These are phyloP conservation scores for Pseudocercospora crystallina DNA, from an alignment of 2,329 filamentous ascomycete species.

Conservation along the genomic window DNA sequence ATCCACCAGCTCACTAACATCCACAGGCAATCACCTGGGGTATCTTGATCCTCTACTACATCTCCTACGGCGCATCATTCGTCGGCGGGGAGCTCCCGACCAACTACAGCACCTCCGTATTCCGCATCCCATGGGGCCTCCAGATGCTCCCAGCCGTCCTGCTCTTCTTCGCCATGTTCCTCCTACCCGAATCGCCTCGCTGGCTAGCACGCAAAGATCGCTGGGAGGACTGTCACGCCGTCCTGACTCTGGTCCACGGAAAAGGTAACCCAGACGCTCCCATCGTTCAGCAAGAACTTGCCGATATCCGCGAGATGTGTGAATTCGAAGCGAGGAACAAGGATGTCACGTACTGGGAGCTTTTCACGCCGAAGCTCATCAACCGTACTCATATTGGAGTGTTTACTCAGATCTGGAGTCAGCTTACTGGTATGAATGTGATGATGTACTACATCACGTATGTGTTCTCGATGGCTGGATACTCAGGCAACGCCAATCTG, in stretches of 20 bases:
- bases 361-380: conserved; percentile 69
- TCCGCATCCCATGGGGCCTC: conserved; percentile 49
- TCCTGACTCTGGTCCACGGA: conserved; percentile 45
- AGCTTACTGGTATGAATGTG: conserved; percentile 73
- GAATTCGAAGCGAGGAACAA: conserved; percentile 71
- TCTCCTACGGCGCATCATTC: conserved; percentile 64
- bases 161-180: conserved; percentile 41
- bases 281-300: conserved; percentile 65
- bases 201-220: conserved; percentile 48
- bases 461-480: conserved; percentile 71
- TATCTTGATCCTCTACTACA: conserved; percentile 67
- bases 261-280: conserved; percentile 34
- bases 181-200: conserved; percentile 43
- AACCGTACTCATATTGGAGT: conserved; percentile 69
- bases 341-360: conserved; percentile 68
- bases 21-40: conserved; percentile 59
- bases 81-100: conserved; percentile 46
- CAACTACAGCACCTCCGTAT: conserved; percentile 39
- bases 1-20: too few relatives aligned
- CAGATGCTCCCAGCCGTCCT: conserved; percentile 32
- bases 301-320: conserved; percentile 68
- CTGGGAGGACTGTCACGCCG: conserved; percentile 46
- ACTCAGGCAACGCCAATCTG: conserved; percentile 55
- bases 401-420: conserved; percentile 71
- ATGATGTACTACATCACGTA: conserved; percentile 57